A percentile compares a stretch with the other conserved stretches of the same genome.
Evolutionary conservation across 495 filamentous ascomycete species (phyloP).

Genomic region (Penicillium subrubescens): DNA sequence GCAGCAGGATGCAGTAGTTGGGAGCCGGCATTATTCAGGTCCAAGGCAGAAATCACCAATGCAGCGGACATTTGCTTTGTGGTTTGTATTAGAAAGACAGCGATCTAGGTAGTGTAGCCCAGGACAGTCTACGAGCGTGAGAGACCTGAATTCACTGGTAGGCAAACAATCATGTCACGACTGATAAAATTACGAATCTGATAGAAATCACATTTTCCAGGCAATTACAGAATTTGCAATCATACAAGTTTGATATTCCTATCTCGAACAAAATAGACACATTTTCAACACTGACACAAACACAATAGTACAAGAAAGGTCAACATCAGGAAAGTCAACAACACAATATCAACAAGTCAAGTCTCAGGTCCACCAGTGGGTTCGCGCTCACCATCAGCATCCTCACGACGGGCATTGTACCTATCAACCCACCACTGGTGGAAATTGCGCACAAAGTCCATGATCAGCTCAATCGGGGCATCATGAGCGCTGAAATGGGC

Average conservation of each 20-base stretch:
- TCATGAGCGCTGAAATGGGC: background rate
- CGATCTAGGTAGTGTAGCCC: no score
- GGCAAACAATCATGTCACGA: background rate
- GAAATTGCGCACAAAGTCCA: background rate
- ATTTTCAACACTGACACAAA: background rate
- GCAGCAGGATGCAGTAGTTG: background rate
- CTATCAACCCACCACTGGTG: background rate
- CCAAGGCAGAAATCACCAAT: background rate
- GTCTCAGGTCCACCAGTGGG: background rate
- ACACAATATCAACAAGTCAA: background rate
- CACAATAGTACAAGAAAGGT: background rate
- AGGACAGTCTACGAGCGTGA: no score
- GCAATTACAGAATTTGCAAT: background rate
- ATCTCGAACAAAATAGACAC: background rate
- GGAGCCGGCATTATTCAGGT: background rate
- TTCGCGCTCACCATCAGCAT: background rate
- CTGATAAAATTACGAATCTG: background rate
- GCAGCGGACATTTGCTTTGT: no score
- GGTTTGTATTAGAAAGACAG: no score
- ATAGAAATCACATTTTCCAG: background rate
- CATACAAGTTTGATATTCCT: no score
- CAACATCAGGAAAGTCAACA: background rate
- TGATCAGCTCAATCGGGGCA: background rate
- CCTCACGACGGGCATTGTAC: background rate
- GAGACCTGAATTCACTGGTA: no score